Conservation (phyloP, 2,329 filamentous ascomycete genomes). For the Bipolaris bicolor region DNA sequence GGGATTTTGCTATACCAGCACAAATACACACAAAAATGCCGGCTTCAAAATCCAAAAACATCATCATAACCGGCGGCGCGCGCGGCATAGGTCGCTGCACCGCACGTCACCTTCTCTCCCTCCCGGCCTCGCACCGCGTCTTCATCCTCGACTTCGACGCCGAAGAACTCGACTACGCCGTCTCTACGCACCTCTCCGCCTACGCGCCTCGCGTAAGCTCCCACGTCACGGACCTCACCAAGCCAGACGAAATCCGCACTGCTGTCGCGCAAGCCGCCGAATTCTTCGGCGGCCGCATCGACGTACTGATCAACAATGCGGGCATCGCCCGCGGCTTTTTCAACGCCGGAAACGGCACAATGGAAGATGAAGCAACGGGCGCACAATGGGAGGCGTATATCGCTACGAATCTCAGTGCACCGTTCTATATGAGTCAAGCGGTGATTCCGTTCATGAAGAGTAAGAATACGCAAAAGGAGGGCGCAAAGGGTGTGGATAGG, state of each 20-base stretch:
- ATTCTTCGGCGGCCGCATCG: slow-evolving; percentile 44
- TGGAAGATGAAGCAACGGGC: slow-evolving; percentile 30
- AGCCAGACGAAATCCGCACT: slow-evolving; percentile 29
- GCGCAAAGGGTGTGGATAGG: slow-evolving; percentile 19
- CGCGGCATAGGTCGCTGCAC: slow-evolving; percentile 54
- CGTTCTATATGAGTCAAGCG: slow-evolving; percentile 32
- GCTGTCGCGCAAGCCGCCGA: slow-evolving; percentile 47
- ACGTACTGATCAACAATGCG: slow-evolving; percentile 43
- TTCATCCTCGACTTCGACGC: slow-evolving; percentile 54
- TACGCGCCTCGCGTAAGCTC: slow-evolving; percentile 36
- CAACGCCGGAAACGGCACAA: slow-evolving; percentile 30
- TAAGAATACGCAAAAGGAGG: slow-evolving; percentile 23
- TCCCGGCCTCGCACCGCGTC: slow-evolving; percentile 49
- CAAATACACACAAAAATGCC: slow-evolving; percentile 16
- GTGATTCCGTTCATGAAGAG: slow-evolving; percentile 33
- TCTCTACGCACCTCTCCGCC: slow-evolving; percentile 39
- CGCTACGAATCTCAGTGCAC: slow-evolving; percentile 30
- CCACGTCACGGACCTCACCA: slow-evolving; percentile 48
- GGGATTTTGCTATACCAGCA: not conserved
- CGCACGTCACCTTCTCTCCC: slow-evolving; percentile 49
- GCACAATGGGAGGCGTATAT: slow-evolving; percentile 35
- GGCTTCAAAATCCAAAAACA: slow-evolving; percentile 31
- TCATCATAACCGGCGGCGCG: slow-evolving; percentile 51
- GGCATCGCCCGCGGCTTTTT: slow-evolving; percentile 33
- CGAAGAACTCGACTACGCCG: slow-evolving; percentile 42